These are phyloP conservation scores for Bolboschoenus planiculmis DNA, from an alignment of 176 grass and related monocot genomes.

Conservation along the genomic window DNA sequence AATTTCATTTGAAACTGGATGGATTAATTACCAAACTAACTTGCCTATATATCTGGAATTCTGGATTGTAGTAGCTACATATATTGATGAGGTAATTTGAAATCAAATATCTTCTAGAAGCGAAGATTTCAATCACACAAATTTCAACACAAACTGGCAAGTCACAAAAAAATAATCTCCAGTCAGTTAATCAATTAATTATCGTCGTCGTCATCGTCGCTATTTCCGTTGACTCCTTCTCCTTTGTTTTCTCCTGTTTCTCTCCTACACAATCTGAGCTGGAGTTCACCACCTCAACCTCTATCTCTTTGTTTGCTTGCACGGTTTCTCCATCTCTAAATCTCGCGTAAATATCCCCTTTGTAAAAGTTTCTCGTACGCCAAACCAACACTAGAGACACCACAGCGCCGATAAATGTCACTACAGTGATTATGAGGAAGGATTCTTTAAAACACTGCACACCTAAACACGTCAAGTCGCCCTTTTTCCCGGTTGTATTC, in stretches of 20 bases:
- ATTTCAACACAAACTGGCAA: constrained; percentile 3
- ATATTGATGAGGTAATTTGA: neutral
- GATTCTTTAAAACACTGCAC: constrained; percentile 54
- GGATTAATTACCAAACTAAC: no score
- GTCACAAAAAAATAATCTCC: neutral
- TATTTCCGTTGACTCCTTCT: neutral
- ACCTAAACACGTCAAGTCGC: constrained; percentile 40
- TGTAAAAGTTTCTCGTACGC: constrained; percentile 59
- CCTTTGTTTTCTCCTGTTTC: neutral
- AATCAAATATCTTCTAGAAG: constrained; percentile 15
- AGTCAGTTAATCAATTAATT: neutral
- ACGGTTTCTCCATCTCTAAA: constrained; percentile 28
- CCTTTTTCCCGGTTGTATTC: neutral
- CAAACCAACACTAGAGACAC: constrained; percentile 54
- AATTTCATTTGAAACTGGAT: no score
- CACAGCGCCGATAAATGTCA: constrained; percentile 36
- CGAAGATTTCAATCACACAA: neutral
- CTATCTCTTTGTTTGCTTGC: neutral
- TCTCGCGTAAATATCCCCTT: constrained; percentile 54
- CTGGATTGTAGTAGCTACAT: neutral
- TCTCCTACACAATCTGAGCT: neutral
- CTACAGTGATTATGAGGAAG: constrained; percentile 51
- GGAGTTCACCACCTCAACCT: constrained; percentile 5
- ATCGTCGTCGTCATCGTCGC: neutral
- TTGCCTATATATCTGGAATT: neutral